Evolutionary conservation across 2,329 filamentous ascomycete genomes (phyloP).

Genomic region (Colletotrichum graminicola): DNA sequence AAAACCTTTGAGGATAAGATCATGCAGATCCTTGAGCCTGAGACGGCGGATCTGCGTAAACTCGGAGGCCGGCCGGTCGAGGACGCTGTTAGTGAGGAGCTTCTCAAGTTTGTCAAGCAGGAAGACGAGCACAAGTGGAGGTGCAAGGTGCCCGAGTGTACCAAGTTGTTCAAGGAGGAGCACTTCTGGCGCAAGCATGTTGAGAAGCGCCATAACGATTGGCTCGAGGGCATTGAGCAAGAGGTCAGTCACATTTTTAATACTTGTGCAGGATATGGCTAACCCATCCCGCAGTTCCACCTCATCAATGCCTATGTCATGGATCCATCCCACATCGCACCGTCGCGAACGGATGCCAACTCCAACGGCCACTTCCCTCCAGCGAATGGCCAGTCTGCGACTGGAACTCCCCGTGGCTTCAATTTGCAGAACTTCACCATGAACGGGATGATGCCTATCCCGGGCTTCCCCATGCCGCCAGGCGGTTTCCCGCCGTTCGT

Average conservation of each 20-base stretch:
- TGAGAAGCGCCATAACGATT: conserved; percentile 93
- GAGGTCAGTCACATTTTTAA: conserved; percentile 73
- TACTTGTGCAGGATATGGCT: conserved; percentile 45
- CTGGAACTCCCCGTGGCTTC: conserved; percentile 92
- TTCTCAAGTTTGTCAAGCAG: conserved; percentile 91
- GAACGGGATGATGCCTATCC: conserved; percentile 70
- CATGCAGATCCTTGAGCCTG: conserved; percentile 90
- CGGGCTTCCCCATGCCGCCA: conserved; percentile 66
- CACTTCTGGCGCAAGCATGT: conserved; percentile 99
- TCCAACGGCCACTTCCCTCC: conserved; percentile 96
- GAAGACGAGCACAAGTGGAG: conserved; percentile 98
- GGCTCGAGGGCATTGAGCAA: conserved; percentile 82
- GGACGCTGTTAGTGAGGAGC: conserved; percentile 87
- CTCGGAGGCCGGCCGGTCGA: conserved; percentile 89
- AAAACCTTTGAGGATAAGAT: conserved; percentile 99
- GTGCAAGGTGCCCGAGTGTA: conserved; percentile 95
- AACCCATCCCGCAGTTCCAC: conserved; percentile 71
- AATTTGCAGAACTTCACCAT: conserved; percentile 81
- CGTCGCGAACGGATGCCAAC: conserved; percentile 92
- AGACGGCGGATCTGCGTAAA: conserved; percentile 87
- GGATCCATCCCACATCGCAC: conserved; percentile 93
- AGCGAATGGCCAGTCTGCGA: conserved; percentile 78
- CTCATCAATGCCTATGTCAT: conserved; percentile 95
- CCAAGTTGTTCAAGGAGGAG: conserved; percentile 96
- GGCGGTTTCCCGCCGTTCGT: conserved; percentile 68